phyloP scores from a whole-genome alignment of 306 rosid genomes.

The Betula pendula region DNA sequence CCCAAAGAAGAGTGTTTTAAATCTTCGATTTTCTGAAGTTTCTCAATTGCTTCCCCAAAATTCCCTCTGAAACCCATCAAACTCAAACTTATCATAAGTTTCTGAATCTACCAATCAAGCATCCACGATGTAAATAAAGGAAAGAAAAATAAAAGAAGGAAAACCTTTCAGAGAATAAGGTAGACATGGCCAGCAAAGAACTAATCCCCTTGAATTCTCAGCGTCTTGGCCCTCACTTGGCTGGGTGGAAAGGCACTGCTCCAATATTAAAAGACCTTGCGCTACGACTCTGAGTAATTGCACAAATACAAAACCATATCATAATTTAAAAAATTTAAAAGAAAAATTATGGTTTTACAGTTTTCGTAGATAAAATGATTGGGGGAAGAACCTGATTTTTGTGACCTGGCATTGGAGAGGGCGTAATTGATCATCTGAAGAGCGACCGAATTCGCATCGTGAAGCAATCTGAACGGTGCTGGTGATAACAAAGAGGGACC shows the following conservation, averaged over 20 bases:
- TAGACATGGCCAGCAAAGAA: constrained; percentile 74
- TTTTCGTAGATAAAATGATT: background rate
- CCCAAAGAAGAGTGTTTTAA: constrained; percentile 59
- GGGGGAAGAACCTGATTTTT: constrained; percentile 59
- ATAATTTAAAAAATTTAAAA: background rate
- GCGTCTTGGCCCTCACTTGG: constrained; percentile 53
- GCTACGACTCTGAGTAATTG: constrained; percentile 61
- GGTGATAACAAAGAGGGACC: constrained; percentile 24
- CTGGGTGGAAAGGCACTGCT: constrained; percentile 66
- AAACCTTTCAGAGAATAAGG: constrained; percentile 78
- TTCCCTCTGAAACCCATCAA: constrained; percentile 51
- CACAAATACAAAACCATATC: constrained; percentile 7
- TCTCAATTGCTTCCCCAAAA: constrained; percentile 61
- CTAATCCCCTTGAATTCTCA: constrained; percentile 65
- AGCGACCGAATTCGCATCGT: constrained; percentile 55
- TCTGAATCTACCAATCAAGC: background rate
- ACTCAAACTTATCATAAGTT: background rate
- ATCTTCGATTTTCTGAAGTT: constrained; percentile 57
- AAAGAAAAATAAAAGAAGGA: background rate
- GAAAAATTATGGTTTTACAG: no score
- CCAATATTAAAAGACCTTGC: constrained; percentile 61
- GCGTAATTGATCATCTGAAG: constrained; percentile 77
- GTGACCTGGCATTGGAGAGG: constrained; percentile 68
- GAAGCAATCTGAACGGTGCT: constrained; percentile 43
- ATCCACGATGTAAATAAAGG: background rate